Percentiles rank a stretch among this genome's conserved stretches.
phyloP scores from a whole-genome alignment of 306 rosid species.

The Prunus fruticosa region DNA sequence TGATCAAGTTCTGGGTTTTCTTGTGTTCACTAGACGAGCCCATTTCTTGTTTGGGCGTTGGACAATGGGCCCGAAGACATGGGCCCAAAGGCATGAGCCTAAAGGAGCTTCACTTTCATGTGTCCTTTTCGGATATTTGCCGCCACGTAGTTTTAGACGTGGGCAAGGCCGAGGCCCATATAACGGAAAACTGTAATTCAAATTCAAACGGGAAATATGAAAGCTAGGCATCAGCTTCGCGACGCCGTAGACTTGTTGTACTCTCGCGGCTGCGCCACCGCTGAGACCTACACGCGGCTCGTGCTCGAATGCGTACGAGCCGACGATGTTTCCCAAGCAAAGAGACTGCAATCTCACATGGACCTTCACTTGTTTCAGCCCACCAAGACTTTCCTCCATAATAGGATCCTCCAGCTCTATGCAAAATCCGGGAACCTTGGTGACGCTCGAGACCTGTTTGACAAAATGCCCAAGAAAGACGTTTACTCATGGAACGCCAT shows the following conservation, averaged over 20 bases:
- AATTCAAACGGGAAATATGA: constrained; percentile 28
- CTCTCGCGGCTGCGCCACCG: constrained; percentile 45
- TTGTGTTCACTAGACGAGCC: too few relatives aligned
- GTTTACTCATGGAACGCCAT: constrained; percentile 60
- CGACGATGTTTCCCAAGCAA: constrained; percentile 50
- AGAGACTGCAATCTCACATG: constrained; percentile 68
- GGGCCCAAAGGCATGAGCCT: too few relatives aligned
- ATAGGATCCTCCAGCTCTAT: constrained; percentile 48
- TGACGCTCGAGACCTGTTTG: constrained; percentile 50
- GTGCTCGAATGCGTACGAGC: constrained; percentile 58
- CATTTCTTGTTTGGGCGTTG: too few relatives aligned
- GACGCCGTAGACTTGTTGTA: constrained; percentile 42
- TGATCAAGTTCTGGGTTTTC: too few relatives aligned
- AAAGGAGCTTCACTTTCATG: too few relatives aligned
- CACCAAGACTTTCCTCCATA: constrained; percentile 47
- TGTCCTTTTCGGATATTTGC: background rate
- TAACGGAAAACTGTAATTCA: background rate
- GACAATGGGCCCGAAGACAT: too few relatives aligned
- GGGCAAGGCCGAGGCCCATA: background rate
- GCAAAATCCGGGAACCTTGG: constrained; percentile 49
- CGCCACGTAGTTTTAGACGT: background rate
- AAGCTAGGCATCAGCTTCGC: constrained; percentile 37
- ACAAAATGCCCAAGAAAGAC: constrained; percentile 49
- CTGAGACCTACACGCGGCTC: constrained; percentile 55
- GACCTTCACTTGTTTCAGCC: constrained; percentile 56